Conservation (phyloP, 768 basidiomycete species). For the Lentinula raphanica region DNA sequence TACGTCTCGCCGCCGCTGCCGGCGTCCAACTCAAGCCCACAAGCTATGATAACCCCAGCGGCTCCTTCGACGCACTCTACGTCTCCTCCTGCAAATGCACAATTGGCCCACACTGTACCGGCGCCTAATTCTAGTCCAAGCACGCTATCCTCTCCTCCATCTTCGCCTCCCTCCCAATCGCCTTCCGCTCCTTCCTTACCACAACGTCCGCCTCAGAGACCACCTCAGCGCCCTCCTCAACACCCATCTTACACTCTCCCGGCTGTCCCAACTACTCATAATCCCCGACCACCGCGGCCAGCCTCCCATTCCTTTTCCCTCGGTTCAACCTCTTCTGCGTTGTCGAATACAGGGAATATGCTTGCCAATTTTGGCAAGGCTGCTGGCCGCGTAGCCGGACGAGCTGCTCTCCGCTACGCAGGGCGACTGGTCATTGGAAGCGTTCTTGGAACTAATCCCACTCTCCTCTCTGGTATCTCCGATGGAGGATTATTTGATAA, state of each 20-base stretch:
- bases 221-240: not conserved
- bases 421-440: not conserved
- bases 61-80: no score
- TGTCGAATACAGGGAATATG: not conserved
- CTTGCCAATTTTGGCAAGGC: not conserved
- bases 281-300: not conserved
- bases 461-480: not conserved
- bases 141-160: no score
- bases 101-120: no score
- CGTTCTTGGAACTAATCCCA: not conserved
- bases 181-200: not conserved
- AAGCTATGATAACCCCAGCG: no score
- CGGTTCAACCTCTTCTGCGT: not conserved
- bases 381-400: not conserved
- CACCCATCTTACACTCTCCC: not conserved
- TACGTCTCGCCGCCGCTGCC: not conserved
- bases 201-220: not conserved
- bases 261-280: not conserved
- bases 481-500: constrained; percentile 4
- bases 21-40: no score
- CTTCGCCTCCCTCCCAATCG: no score
- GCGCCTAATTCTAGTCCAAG: no score
- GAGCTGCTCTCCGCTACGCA: constrained; percentile 1
- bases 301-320: not conserved
- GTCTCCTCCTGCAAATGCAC: no score